phyloP scores from a whole-genome alignment of 108 stramenopile species.

The Cyclostephanos invisitatus region DNA sequence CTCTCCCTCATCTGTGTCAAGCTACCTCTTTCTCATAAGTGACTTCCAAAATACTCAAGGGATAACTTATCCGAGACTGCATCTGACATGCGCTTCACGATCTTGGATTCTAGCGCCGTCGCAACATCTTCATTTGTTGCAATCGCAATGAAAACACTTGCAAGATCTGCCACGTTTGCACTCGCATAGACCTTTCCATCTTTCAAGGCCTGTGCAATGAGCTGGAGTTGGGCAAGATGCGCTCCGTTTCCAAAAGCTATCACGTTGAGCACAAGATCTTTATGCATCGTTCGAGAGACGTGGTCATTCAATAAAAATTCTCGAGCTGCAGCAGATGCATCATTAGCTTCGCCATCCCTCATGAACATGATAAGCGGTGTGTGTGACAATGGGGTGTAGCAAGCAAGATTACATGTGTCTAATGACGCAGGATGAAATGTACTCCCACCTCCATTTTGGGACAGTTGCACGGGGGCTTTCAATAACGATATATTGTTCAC shows the following conservation, averaged over 20 bases:
- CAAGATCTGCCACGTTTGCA: slow-evolving; percentile 46
- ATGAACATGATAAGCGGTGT: slow-evolving; percentile 60
- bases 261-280: slow-evolving; percentile 66
- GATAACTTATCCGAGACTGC: slow-evolving; percentile 59
- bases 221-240: slow-evolving; percentile 40
- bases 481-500: slow-evolving; percentile 19
- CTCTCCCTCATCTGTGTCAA: too few relatives aligned
- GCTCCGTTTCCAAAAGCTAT: slow-evolving; percentile 57
- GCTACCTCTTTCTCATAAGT: neutral
- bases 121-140: slow-evolving; percentile 54
- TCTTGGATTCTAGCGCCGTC: slow-evolving; percentile 53
- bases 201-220: slow-evolving; percentile 50
- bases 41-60: slow-evolving; percentile 55
- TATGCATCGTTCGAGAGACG: slow-evolving; percentile 11
- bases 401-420: slow-evolving; percentile 36
- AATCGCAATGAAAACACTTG: slow-evolving; percentile 55
- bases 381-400: slow-evolving; percentile 43
- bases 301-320: slow-evolving; percentile 44
- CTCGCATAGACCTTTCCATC: slow-evolving; percentile 51
- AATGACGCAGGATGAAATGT: slow-evolving; percentile 52
- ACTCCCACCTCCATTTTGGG: slow-evolving; percentile 43
- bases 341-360: slow-evolving; percentile 60
- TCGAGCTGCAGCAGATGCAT: slow-evolving; percentile 46
- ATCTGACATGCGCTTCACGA: slow-evolving; percentile 58
- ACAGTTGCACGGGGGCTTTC: slow-evolving; percentile 33